A percentile compares a stretch with the other conserved stretches of the same genome.
Conservation (phyloP, 805 yeast species). For the Suhomyces canberraensis region DNA sequence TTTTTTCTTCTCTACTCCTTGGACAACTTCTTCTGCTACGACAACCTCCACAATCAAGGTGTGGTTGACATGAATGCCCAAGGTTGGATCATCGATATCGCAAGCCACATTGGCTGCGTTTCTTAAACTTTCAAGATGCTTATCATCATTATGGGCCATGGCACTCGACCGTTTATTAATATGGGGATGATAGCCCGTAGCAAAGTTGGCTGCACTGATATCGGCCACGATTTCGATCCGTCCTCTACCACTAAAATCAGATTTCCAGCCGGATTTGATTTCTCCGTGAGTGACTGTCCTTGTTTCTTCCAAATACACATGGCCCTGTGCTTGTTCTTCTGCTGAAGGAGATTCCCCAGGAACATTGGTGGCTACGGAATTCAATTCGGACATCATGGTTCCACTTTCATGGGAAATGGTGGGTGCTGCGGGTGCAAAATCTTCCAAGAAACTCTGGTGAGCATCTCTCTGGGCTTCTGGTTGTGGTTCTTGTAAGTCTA, state of each 20-base stretch:
- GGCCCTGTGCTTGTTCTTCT: constrained; percentile 15
- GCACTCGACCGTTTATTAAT: constrained; percentile 42
- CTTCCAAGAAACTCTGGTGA: constrained; percentile 24
- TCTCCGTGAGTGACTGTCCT: constrained; percentile 77
- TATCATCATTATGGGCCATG: constrained; percentile 24
- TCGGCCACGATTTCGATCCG: constrained; percentile 76
- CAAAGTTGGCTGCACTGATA: constrained; percentile 54
- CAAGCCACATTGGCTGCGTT: constrained; percentile 60
- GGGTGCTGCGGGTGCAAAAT: constrained; percentile 15
- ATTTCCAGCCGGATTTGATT: constrained; percentile 90
- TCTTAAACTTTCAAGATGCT: constrained; percentile 20
- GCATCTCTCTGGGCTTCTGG: constrained; percentile 9
- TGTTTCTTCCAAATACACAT: constrained; percentile 65
- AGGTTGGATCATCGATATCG: constrained; percentile 76
- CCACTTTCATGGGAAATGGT: neutral
- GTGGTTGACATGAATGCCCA: constrained; percentile 77
- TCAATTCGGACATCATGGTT: constrained; percentile 2
- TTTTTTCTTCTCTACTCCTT: constrained; percentile 18
- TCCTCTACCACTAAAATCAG: constrained; percentile 79
- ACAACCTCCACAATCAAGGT: constrained; percentile 79
- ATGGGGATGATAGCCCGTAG: constrained; percentile 49
- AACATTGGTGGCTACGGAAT: constrained; percentile 23
- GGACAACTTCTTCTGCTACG: constrained; percentile 86
- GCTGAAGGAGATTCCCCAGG: constrained; percentile 11
- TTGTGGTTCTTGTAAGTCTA: constrained; percentile 9